Base-by-base conservation (phyloP, 2,329 filamentous ascomycete genomes). In the Myriosclerotinia curreyana region DNA sequence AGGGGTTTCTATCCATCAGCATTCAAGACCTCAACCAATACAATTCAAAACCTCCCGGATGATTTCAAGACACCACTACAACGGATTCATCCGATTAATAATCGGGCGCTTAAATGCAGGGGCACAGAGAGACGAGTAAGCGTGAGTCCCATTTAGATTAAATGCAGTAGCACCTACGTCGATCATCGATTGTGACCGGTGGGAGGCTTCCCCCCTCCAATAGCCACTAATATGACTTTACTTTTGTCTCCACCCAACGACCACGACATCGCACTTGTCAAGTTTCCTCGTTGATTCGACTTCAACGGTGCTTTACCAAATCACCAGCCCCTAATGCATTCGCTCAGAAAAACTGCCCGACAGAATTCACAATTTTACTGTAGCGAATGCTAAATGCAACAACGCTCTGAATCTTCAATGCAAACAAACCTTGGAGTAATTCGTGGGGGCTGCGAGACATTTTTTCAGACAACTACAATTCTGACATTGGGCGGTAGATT, bases 101-200 rank as follows among this genome's bases (percentile, higher is more conserved):
- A 20, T 28, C 17, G 15, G 22, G 31, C 38, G 51, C 31, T 49
- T 56, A 14, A 48, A 38, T 38, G 11, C 51, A 56, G 22, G 51
- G 15, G 34, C 17, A 40, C n/a, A 15, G 12, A 40, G 15, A 38
- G 46, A 56, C 42, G 51, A 62, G 40, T n/a, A 38, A 28, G 31
- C 56, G 31, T 28, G 31, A 55, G 31, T 62, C 22, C 34, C 60
- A 49, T 49, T 20, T 15, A n/a, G 17, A 51, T 34, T 31, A n/a
- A 25, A 61, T n/a, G 22, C 17, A 61, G 36, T 42, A 61, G 17
- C 34, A 50, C 12, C 34, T n/a, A 25, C 2, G n/a, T 36, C 36
- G 28, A 48, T 52, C 17, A 52, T 38, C 1, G 58, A 48, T 52
- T 9, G 12, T 31, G 11, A 38, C n/a, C 44, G 14, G 12, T 14